Evolutionary conservation across 2,329 filamentous ascomycete species (phyloP), one percentile per base, ranked within the genome.

Genomic region (Clonostachys rhizophaga): DNA sequence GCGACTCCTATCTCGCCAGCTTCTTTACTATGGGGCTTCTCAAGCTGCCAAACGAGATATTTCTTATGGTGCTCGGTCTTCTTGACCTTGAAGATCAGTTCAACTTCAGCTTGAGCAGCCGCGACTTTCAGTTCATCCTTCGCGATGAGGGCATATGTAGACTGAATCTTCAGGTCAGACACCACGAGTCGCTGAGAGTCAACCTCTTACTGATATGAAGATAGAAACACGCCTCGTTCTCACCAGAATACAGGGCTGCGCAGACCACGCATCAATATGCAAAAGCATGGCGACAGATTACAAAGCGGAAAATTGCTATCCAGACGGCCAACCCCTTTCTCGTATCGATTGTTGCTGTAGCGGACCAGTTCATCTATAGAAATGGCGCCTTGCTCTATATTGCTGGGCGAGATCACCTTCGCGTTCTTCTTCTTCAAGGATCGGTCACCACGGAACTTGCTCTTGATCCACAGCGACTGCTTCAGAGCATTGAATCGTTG

Each of bases 41-140:
- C 35, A 53, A 49, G 14, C 49, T 88, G 12, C 84, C 85, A 0
- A 83, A 79, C 57, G 86, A 89, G 62, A 69, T 88, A n/a, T 64
- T 86, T 30, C 77, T 78, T 44, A 72, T 78, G 45, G 75, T 88
- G 45, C 70, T 76, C 8, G 67, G 68, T 7, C 64, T 71, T 47
- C 69, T 89, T 35, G 69, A 76, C 16, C 64, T 84, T 24, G 72
- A 80, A 42, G 81, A 86, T 52, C 70, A 81, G 37, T 73, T 82
- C 49, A 70, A 76, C 50, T 64, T 87, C 40, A 74, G 76, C 39
- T 67, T 71, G 42, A 73, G 72, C 40, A 80, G 78, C 50, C 70
- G 63, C 6, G 67, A 71, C 17, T 69, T 88, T 34, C 65, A 68
- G 48, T 70, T 65, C 34, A 58, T 83, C 10, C 58, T 84, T 40